A percentile compares a stretch with the other conserved stretches of the same genome.
Conservation (phyloP, 2,329 filamentous ascomycete genomes). For the Delphinella strobiligena region DNA sequence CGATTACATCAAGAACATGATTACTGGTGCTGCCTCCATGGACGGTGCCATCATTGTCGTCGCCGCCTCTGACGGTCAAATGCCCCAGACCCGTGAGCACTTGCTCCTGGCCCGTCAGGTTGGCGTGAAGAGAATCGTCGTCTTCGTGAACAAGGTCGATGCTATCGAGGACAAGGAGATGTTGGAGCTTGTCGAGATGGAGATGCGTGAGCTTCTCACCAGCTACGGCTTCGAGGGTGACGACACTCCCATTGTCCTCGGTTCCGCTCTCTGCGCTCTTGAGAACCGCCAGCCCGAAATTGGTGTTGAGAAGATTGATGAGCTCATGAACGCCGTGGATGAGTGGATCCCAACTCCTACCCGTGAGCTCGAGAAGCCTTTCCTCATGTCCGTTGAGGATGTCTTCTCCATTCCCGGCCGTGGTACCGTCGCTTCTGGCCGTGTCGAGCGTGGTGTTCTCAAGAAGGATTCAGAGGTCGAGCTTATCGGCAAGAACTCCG, state of each 20-base stretch:
- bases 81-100: constrained; percentile 99
- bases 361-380: constrained; percentile 94
- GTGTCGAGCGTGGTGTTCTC: constrained; percentile 88
- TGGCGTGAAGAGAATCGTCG: constrained; percentile 93
- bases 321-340: constrained; percentile 82
- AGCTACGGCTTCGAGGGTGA: constrained; percentile 97
- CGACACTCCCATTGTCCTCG: constrained; percentile 93
- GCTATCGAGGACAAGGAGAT: constrained; percentile 96
- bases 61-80: constrained; percentile 95
- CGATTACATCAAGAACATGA: constrained; percentile 99
- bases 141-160: constrained; percentile 99
- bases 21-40: constrained; percentile 98
- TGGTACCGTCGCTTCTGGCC: constrained; percentile 92
- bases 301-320: constrained; percentile 76
- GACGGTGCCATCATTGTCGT: constrained; percentile 98
- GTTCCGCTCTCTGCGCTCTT: constrained; percentile 88
- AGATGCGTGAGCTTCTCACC: constrained; percentile 93
- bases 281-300: constrained; percentile 81
- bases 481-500: constrained; percentile 73
- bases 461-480: constrained; percentile 94
- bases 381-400: constrained; percentile 92
- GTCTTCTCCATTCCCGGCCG: constrained; percentile 55
- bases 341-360: constrained; percentile 91
- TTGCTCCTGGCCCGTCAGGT: constrained; percentile 95
- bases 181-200: constrained; percentile 99